Percentiles rank a stretch among this genome's conserved stretches.
These are phyloP conservation scores for Aspergillus pseudoterreus DNA, from an alignment of 2,329 filamentous ascomycete genomes.

Conservation along the genomic window DNA sequence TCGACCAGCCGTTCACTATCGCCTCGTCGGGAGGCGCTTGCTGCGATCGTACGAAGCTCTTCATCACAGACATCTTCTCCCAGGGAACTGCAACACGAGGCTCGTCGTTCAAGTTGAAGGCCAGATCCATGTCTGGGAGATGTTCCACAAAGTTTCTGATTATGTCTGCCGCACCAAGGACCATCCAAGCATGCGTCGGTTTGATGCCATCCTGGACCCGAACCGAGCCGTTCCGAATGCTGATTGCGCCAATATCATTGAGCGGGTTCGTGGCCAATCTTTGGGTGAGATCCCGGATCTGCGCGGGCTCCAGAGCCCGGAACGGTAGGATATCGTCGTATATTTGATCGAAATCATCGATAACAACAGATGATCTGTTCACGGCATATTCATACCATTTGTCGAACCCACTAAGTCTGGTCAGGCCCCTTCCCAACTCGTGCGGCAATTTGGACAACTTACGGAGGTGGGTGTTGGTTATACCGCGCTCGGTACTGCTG, in stretches of 20 bases:
- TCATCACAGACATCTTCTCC: conserved; percentile 38
- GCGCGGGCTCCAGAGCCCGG: conserved; percentile 48
- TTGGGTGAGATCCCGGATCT: conserved; percentile 52
- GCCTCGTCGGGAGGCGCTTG: conserved; percentile 16
- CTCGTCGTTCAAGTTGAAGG: conserved; percentile 61
- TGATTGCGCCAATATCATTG: conserved; percentile 55
- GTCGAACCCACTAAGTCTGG: conserved; percentile 48
- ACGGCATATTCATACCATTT: conserved; percentile 58
- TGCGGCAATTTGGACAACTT: conserved; percentile 13
- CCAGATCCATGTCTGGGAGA: conserved; percentile 62
- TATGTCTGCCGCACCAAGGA: conserved; percentile 52
- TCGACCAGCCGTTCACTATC: conserved; percentile 33
- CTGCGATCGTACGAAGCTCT: conserved; percentile 22
- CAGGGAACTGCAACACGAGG: conserved; percentile 55
- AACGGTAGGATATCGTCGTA: conserved; percentile 56
- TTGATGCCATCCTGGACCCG: conserved; percentile 49
- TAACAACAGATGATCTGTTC: conserved; percentile 48
- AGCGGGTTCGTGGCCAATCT: conserved; percentile 51
- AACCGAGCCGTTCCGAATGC: conserved; percentile 52
- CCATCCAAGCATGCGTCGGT: conserved; percentile 57
- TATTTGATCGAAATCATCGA: conserved; percentile 61
- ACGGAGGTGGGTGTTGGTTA: conserved; percentile 53
- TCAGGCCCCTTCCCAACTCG: conserved; percentile 5
- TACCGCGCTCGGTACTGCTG: conserved; percentile 52
- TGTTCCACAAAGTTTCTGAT: conserved; percentile 52